Percentiles rank a stretch among this genome's conserved stretches.
Conservation (phyloP, 331 rosid species). For the Ulmus americana region DNA sequence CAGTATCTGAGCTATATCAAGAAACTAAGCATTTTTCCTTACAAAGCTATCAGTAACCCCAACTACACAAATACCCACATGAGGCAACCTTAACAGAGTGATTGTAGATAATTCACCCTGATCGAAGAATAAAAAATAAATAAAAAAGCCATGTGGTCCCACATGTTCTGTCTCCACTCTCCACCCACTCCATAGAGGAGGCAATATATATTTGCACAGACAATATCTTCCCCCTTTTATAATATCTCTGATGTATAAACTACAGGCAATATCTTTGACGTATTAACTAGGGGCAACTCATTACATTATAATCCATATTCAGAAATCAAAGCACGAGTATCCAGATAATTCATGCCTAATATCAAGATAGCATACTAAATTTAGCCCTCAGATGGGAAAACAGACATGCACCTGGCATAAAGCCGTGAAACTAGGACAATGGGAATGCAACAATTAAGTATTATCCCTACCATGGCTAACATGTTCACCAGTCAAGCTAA, state of each 20-base stretch:
- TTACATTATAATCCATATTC: neutral
- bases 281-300: neutral
- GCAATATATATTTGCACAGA: neutral
- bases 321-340: too few species aligned
- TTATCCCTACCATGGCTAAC: neutral
- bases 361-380: too few species aligned
- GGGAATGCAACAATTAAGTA: neutral
- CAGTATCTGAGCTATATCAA: conserved; percentile 20
- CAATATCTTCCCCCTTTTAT: neutral
- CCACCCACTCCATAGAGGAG: neutral
- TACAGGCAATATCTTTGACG: neutral
- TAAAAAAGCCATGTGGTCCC: neutral
- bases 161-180: neutral
- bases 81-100: conserved; percentile 22
- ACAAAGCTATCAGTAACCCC: conserved; percentile 9
- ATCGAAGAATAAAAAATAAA: neutral
- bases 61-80: conserved; percentile 5
- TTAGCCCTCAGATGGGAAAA: too few species aligned
- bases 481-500: conserved; percentile 1
- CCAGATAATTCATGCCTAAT: too few species aligned
- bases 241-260: neutral
- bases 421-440: neutral
- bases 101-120: conserved; percentile 1
- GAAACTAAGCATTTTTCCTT: conserved; percentile 22
- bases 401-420: neutral